Percentiles rank a stretch among this genome's conserved stretches.
phyloP scores from a whole-genome alignment of 352 stramenopile genomes.

The Pythium phragmiticola region DNA sequence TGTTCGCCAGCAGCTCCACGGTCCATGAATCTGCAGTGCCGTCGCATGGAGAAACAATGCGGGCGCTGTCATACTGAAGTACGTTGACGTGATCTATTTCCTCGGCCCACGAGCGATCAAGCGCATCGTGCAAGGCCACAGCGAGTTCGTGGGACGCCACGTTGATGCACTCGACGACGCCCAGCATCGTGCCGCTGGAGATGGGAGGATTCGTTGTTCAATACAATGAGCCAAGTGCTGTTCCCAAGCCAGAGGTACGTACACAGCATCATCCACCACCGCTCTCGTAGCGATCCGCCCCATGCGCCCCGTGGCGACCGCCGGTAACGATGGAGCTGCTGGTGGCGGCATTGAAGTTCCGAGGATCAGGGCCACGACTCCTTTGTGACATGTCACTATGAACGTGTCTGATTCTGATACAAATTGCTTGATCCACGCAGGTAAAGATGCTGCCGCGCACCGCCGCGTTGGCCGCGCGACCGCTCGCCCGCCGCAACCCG shows the following conservation, averaged over 20 bases:
- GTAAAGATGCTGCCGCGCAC: too few species aligned
- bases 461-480: too few species aligned
- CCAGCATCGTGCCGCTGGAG: conserved; percentile 14
- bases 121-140: neutral
- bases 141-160: neutral
- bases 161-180: conserved; percentile 12
- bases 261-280: conserved; percentile 18
- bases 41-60: neutral
- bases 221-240: too few species aligned
- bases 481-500: too few species aligned
- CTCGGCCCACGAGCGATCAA: conserved; percentile 6
- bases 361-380: too few species aligned
- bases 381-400: too few species aligned
- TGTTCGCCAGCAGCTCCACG: conserved; percentile 7
- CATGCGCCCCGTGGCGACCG: conserved; percentile 19
- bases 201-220: neutral
- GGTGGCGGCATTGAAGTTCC: neutral
- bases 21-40: neutral
- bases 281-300: conserved; percentile 7
- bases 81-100: conserved; percentile 21
- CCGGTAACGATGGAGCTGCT: neutral
- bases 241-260: neutral
- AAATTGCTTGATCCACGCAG: too few species aligned
- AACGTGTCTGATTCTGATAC: too few species aligned
- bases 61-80: conserved; percentile 21